Conservation (phyloP, 371 early-diverging fungal genomes). For the Amoeboaphelidium occidentale region DNA sequence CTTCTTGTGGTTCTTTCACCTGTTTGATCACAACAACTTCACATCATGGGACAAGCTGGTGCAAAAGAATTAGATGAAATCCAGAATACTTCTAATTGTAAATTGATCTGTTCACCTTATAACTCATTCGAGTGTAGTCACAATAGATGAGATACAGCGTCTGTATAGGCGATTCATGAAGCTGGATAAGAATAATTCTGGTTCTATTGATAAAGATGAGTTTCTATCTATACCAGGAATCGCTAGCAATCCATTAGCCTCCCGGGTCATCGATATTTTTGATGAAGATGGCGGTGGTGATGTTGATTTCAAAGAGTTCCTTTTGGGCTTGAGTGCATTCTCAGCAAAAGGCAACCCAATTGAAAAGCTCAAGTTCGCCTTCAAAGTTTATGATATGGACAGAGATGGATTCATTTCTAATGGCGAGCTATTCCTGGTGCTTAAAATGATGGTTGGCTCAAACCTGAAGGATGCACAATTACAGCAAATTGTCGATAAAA, state of each 20-base stretch:
- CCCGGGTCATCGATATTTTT: constrained; percentile 78
- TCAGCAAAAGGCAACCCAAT: constrained; percentile 71
- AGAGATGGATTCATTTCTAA: constrained; percentile 91
- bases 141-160: constrained; percentile 81
- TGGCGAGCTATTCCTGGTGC: constrained; percentile 81
- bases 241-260: constrained; percentile 82
- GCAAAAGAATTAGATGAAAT: too few relatives aligned
- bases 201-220: constrained; percentile 83
- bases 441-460: constrained; percentile 95
- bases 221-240: constrained; percentile 77
- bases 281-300: constrained; percentile 92
- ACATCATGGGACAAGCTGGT: too few relatives aligned
- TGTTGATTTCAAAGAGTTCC: constrained; percentile 93
- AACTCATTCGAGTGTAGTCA: too few relatives aligned
- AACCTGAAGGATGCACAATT: constrained; percentile 80
- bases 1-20: too few relatives aligned
- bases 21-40: too few relatives aligned
- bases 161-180: constrained; percentile 46
- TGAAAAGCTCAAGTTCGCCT: constrained; percentile 82
- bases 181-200: constrained; percentile 82
- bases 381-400: constrained; percentile 97
- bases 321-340: constrained; percentile 71
- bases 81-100: too few relatives aligned
- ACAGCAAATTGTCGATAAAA: constrained; percentile 97
- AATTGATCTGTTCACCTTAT: too few relatives aligned